phyloP scores from a whole-genome alignment of 2,329 filamentous ascomycete genomes.

The Cadophora luteo-olivacea region DNA sequence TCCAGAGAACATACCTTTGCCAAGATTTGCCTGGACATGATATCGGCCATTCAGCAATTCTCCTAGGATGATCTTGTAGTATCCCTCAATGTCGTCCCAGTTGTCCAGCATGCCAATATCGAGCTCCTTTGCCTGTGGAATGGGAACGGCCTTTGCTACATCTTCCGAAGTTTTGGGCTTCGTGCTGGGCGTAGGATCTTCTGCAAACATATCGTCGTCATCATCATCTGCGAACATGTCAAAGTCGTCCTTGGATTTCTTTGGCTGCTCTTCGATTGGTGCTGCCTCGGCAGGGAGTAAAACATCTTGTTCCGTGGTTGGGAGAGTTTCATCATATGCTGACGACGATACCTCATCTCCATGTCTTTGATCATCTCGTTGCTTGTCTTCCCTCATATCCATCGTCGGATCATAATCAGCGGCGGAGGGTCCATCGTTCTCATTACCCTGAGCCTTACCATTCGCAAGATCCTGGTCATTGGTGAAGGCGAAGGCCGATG shows the following conservation, averaged over 20 bases:
- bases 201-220: conserved; percentile 68
- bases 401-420: conserved; percentile 90
- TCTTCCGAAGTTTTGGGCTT: conserved; percentile 51
- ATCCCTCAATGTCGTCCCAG: conserved; percentile 92
- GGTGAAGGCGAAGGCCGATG: conserved; percentile 61
- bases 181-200: conserved; percentile 52
- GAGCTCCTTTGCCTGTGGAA: conserved; percentile 58
- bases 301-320: conserved; percentile 58
- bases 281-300: conserved; percentile 48
- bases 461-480: conserved; percentile 74
- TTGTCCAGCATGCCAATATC: conserved; percentile 85
- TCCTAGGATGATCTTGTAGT: conserved; percentile 93
- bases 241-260: conserved; percentile 67
- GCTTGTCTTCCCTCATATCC: conserved; percentile 86
- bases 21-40: conserved; percentile 84
- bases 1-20: conserved; percentile 95
- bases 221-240: conserved; percentile 92
- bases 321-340: conserved; percentile 64
- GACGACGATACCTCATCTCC: conserved; percentile 60
- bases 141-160: conserved; percentile 52
- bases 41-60: conserved; percentile 91
- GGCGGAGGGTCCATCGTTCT: conserved; percentile 82
- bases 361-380: conserved; percentile 70
- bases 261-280: conserved; percentile 46
- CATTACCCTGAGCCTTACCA: conserved; percentile 53